Base-by-base conservation (phyloP, 768 basidiomycete genomes). In the Agaricus bisporus region DNA sequence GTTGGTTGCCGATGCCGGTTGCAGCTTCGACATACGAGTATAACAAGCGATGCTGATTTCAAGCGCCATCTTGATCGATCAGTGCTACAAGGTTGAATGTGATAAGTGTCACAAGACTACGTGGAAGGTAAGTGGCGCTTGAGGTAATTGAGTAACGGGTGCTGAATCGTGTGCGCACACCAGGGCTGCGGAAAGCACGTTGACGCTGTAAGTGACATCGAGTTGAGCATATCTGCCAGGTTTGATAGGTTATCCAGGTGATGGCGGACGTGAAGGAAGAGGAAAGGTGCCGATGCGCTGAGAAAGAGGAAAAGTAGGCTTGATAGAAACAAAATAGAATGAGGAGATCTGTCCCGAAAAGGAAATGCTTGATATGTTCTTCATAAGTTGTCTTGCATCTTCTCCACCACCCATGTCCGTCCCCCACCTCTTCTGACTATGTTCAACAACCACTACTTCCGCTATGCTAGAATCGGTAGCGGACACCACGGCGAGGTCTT, bases 401-500 rank as follows among this genome's bases (percentile, higher is more conserved):
- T 42, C 66, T 54, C 63, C 56, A 29, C 57, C 44, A 56, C 70
- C 54, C 70, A 70, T 63, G 70, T 75, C 64, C 53, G 73, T 73
- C 51, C 81, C 80, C 58, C 80, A 81, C 79, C 48, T 63, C 70
- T 51, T 69, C 73, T 71, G 57, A 72, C 74, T 41, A 80, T 85
- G 71, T 68, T 97, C 60, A 98, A 32, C 32, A 32, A 98, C 73
- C 89, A 95, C 68, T 98, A 95, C 67, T 73, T 83, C 45, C 82
- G 93, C 53, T 74, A 84, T 49, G 75, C 78, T 51, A 80, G 80
- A 62, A 83, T 97, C 18, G 95, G 95, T 18, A 81, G 79, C 54
- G 95, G 95, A 11, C 89, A 91, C 64, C 94, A 97, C 63, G 95
- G 95, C 45, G 83, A 87, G 63, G 95, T 98, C 56, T 88, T 83